Base-by-base conservation (phyloP, 257 asterid genomes). In the Rubia yunnanensis region DNA sequence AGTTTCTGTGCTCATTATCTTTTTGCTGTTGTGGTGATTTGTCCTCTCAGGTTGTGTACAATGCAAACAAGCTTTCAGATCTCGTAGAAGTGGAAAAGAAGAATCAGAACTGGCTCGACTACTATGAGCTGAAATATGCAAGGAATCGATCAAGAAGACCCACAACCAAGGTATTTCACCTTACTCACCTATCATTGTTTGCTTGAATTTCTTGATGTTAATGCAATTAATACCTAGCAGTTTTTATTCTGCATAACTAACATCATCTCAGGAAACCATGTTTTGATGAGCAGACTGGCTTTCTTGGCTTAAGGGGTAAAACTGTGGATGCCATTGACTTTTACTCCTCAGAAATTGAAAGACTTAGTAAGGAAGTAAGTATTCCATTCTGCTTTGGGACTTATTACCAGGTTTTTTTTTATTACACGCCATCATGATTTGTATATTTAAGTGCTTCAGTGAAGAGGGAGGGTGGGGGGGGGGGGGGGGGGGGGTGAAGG, bases 21-120 rank as follows among this genome's bases (percentile, higher is more conserved):
- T 15, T 36, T 11, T 18, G 17, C 27, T 67, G 66, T 35, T 73
- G 56, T 62, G 18, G 6, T 44, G 28, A 17, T n/a, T 64, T 48
- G 52, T 78, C 60, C 49, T 70, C n/a, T 80, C 32, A 91, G 98
- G 95, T 84, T 67, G 98, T 89, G 41, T 80, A 81, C 75, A 83
- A 92, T 76, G 95, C 96, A 72, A 92, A 87, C 76, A 85, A 87
- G 75, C 90, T 92, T 68, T 85, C 95, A 53, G 78, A 77, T 59
- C 80, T 92, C 53, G 91, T 89, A 26, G 64, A 83, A 63, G 87
- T 87, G 85, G 85, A 80, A 82, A 83, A 81, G 72, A 84, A 80
- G 41, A 84, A 77, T 72, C 75, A 92, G 69, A 92, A 92, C 68
- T 89, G 98, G 96, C 91, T 92, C 17, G 98, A 92, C 74, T 92